These are phyloP conservation scores for Cyberlindnera maritima DNA, from an alignment of 805 yeast species.

Conservation along the genomic window DNA sequence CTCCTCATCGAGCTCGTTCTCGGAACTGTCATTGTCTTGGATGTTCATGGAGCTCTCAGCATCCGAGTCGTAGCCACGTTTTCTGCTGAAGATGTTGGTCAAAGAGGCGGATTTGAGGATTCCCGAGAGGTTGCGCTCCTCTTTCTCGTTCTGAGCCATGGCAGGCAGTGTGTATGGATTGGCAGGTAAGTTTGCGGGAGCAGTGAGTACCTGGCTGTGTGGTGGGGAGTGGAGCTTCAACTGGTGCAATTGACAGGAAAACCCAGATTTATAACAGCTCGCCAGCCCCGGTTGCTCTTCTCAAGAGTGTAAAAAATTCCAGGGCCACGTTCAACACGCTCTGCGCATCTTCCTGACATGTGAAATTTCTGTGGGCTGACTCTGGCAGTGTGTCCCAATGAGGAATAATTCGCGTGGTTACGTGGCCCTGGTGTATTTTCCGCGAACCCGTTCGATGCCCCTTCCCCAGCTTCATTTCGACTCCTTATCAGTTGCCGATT, in stretches of 20 bases:
- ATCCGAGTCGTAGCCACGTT: slow-evolving; percentile 19
- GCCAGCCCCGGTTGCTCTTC: too few species aligned
- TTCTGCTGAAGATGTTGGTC: slow-evolving; percentile 19
- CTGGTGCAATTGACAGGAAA: too few species aligned
- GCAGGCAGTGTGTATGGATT: background rate
- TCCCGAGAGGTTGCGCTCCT: slow-evolving; percentile 14
- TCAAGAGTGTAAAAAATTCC: too few species aligned
- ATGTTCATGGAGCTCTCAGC: slow-evolving; percentile 6
- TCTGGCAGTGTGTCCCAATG: too few species aligned
- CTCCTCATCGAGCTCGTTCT: slow-evolving; percentile 13
- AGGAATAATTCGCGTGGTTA: too few species aligned
- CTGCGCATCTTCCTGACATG: background rate
- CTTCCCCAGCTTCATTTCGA: background rate
- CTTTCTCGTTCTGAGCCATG: slow-evolving; percentile 6
- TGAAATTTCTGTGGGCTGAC: background rate
- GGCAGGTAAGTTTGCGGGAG: too few species aligned
- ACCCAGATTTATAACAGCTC: too few species aligned
- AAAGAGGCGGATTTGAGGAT: slow-evolving; percentile 21
- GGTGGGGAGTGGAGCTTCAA: too few species aligned
- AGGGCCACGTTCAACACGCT: too few species aligned
- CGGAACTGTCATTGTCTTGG: slow-evolving; percentile 7
- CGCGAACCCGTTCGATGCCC: background rate
- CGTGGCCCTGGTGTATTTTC: background rate
- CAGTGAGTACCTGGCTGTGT: too few species aligned
- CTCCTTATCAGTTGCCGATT: background rate